A percentile compares a stretch with the other conserved stretches of the same genome.
Evolutionary conservation across 73 alveolate genomes (phyloP).

Genomic region (Paramecium pentaurelia): DNA sequence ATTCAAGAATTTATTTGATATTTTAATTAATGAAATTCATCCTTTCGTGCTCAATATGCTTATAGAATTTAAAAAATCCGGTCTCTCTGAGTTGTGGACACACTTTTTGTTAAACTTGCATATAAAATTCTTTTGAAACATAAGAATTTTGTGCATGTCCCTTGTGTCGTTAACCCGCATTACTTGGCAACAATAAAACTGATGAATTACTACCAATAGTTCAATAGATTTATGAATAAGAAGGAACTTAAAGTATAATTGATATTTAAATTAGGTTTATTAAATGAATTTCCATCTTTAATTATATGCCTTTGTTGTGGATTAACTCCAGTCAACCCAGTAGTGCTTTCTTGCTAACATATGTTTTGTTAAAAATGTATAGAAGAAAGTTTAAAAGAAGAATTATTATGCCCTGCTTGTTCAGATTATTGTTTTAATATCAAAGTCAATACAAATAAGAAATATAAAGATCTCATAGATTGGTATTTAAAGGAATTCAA

Average conservation of each 20-base stretch:
- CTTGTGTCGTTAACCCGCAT: not conserved
- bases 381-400: not conserved
- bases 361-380: conserved; percentile 17
- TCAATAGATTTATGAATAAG: not conserved
- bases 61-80: not conserved
- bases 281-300: conserved; percentile 26
- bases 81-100: conserved; percentile 23
- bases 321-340: conserved; percentile 40
- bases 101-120: conserved; percentile 8
- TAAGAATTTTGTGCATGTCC: conserved; percentile 36
- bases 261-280: not conserved
- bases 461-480: conserved; percentile 33
- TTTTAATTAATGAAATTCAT: conserved; percentile 19
- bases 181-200: not conserved
- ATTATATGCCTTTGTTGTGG: conserved; percentile 34
- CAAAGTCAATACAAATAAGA: not conserved
- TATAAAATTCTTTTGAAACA: not conserved
- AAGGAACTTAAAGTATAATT: not conserved
- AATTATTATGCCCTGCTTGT: conserved; percentile 32
- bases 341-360: not conserved
- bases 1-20: not conserved
- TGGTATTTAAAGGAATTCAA: conserved; percentile 19
- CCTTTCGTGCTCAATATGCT: conserved; percentile 19
- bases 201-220: not conserved
- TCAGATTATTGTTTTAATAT: not conserved